These are phyloP conservation scores for Claviceps sp. DNA, from an alignment of 2,329 filamentous ascomycete species.

Conservation along the genomic window DNA sequence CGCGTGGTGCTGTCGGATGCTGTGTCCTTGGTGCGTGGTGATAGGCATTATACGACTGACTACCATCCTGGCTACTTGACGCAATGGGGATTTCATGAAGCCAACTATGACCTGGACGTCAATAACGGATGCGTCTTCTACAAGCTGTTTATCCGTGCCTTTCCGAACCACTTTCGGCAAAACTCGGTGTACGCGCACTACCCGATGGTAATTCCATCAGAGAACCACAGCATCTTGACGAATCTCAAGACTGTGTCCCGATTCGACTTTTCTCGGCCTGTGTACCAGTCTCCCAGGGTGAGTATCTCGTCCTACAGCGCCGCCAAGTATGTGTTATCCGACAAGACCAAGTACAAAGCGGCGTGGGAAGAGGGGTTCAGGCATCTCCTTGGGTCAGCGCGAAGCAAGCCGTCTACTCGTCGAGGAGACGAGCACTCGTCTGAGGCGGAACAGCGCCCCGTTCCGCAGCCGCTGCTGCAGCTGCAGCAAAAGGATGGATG, in stretches of 20 bases:
- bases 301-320: slow-evolving; percentile 48
- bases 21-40: slow-evolving; percentile 63
- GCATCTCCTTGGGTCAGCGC: slow-evolving; percentile 44
- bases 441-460: not conserved
- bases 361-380: slow-evolving; percentile 51
- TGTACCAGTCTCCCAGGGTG: slow-evolving; percentile 33
- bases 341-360: slow-evolving; percentile 47
- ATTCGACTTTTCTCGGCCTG: slow-evolving; percentile 57
- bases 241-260: slow-evolving; percentile 51
- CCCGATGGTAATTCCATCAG: slow-evolving; percentile 55
- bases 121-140: slow-evolving; percentile 78
- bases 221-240: slow-evolving; percentile 59
- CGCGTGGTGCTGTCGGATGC: slow-evolving; percentile 67
- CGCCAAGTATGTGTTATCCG: slow-evolving; percentile 47
- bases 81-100: slow-evolving; percentile 73
- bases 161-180: slow-evolving; percentile 64
- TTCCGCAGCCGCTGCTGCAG: slow-evolving; percentile 30
- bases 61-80: slow-evolving; percentile 63
- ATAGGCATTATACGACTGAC: slow-evolving; percentile 68
- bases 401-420: slow-evolving; percentile 42
- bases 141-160: slow-evolving; percentile 67
- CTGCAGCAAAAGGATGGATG: slow-evolving; percentile 52
- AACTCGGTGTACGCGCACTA: slow-evolving; percentile 76
- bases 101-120: slow-evolving; percentile 55
- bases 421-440: not conserved